These are phyloP conservation scores for Fusarium sp. DNA, from an alignment of 2,329 filamentous ascomycete species.

Conservation along the genomic window DNA sequence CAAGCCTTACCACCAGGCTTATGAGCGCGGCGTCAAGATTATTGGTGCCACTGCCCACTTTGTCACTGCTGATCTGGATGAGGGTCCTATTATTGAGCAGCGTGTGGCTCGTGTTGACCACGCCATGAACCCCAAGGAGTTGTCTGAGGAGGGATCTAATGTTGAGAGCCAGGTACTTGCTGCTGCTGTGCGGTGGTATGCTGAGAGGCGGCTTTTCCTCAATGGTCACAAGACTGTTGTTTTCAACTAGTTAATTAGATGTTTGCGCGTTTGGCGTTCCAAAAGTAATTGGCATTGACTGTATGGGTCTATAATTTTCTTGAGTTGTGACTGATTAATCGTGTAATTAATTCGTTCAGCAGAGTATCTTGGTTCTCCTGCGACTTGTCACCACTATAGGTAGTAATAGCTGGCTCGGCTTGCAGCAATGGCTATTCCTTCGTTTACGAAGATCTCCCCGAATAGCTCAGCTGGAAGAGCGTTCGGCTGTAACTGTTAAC, in stretches of 20 bases:
- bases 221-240: slow-evolving; percentile 87
- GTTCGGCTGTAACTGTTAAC: slow-evolving; percentile 46
- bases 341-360: too few relatives aligned
- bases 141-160: slow-evolving; percentile 86
- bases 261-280: slow-evolving; percentile 1
- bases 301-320: too few relatives aligned
- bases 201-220: slow-evolving; percentile 82
- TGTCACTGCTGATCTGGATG: slow-evolving; percentile 86
- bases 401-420: not conserved
- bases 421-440: slow-evolving; percentile 11
- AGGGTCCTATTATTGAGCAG: slow-evolving; percentile 92
- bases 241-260: slow-evolving; percentile 63
- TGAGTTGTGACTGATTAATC: too few relatives aligned
- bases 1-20: slow-evolving; percentile 90
- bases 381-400: not conserved
- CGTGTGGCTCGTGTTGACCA: slow-evolving; percentile 84
- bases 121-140: slow-evolving; percentile 79
- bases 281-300: slow-evolving; percentile 16
- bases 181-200: slow-evolving; percentile 87
- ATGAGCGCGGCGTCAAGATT: slow-evolving; percentile 89
- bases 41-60: slow-evolving; percentile 90
- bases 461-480: slow-evolving; percentile 52
- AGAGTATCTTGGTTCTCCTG: not conserved
- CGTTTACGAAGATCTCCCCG: slow-evolving; percentile 28
- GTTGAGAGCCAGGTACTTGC: slow-evolving; percentile 88